Conservation (phyloP, 164 flowering plant species). For the Vitis rotundifolia region DNA sequence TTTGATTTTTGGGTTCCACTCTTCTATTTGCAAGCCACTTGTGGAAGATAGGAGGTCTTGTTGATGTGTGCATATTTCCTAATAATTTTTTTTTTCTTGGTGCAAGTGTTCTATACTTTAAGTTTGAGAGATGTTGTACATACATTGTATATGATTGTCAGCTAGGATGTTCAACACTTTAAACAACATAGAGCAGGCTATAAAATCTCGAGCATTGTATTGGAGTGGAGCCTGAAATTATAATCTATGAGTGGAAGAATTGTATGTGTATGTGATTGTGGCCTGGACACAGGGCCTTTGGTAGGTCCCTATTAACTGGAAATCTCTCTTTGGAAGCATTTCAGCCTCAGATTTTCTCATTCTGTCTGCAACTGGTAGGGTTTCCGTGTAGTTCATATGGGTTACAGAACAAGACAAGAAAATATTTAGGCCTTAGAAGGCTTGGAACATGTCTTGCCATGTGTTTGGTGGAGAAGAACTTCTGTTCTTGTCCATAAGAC, state of each 20-base stretch:
- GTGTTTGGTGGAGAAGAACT: constrained; percentile 1
- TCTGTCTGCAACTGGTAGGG: too few species aligned
- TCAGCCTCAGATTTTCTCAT: neutral
- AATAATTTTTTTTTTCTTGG: neutral
- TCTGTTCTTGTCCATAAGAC: neutral
- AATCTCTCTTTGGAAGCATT: neutral
- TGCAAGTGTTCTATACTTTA: too few species aligned
- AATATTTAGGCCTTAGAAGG: neutral
- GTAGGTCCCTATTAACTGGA: neutral
- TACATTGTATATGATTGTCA: too few species aligned
- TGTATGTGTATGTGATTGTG: too few species aligned
- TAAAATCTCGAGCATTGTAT: too few species aligned
- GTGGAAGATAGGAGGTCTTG: neutral
- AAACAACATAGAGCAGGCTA: too few species aligned
- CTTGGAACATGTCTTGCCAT: neutral
- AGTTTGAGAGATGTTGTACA: too few species aligned
- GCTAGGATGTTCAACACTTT: too few species aligned
- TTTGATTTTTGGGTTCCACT: neutral
- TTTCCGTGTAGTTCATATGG: neutral
- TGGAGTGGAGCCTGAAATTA: too few species aligned
- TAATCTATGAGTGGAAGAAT: too few species aligned
- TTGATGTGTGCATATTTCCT: neutral
- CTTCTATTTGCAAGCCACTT: neutral
- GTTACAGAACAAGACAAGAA: neutral
- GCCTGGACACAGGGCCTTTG: too few species aligned